Base-by-base conservation (phyloP, 345 rosid genomes). In the Bretschneidera sinensis region DNA sequence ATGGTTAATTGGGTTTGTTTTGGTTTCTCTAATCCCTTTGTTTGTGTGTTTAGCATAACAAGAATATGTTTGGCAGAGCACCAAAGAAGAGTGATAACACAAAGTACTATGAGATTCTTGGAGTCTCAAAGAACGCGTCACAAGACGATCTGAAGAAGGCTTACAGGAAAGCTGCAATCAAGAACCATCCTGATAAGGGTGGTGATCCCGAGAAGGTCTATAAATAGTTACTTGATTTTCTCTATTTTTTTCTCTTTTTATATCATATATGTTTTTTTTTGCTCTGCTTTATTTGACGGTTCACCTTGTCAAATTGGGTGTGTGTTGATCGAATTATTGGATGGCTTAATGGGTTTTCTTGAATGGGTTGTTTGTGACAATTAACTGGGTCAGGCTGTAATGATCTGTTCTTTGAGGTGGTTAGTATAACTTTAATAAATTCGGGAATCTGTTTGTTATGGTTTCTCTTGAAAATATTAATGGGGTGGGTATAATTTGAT, bases 151-250 rank as follows among this genome's bases (percentile, higher is more conserved):
- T 85, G 10, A 85, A 85, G 80, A 85, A 82, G 73, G 91, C 91
- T 51, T 85, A 82, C 51, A 66, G 78, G 53, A 85, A 85, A 63
- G 87, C 87, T 2, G 91, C 91, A 14, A 82, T 85, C 21, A 82
- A 85, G 69, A 85, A 85, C 57, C 91, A 82, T 72, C 91, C 91
- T 17, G 85, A 85, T 35, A 85, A 85, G 78, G 90, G 85, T 24
- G 87, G 90, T 5, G 90, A 85, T 48, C 90, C 87, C 9, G 90
- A 85, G 63, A 85, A 85, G 85, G 90, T 82, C 6, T 7, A 39
- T 39, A 31, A n/a, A 31, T 9, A 31, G 9, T 31, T 4, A 4
- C 35, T 31, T 31, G 35, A 4, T 31, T 31, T n/a, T n/a, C n/a
- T 6, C 1, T 7, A 11, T 34, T 21, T 48, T 11, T 1, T 14